phyloP scores from a whole-genome alignment of 257 asterid species.

The Leonotis leonurus region DNA sequence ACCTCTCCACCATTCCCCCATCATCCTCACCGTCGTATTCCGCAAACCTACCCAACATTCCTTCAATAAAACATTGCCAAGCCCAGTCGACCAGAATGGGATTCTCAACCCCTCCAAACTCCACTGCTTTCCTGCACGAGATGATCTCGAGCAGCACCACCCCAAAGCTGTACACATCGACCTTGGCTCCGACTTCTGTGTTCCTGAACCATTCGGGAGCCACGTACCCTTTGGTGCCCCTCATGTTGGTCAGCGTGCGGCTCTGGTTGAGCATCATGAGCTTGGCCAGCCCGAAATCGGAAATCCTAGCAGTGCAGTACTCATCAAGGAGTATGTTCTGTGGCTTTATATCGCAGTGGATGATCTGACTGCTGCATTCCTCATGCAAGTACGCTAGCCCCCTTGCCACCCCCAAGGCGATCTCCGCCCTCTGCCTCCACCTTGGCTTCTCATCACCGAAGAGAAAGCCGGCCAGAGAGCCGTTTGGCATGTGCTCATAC shows the following conservation, averaged over 20 bases:
- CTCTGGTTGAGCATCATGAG: slow-evolving; percentile 38
- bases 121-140: slow-evolving; percentile 12
- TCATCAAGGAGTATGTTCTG: slow-evolving; percentile 52
- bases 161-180: slow-evolving; percentile 57
- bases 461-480: slow-evolving; percentile 34
- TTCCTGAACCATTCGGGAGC: slow-evolving; percentile 64
- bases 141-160: slow-evolving; percentile 45
- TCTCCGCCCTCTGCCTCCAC: slow-evolving; percentile 43
- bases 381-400: slow-evolving; percentile 47
- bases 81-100: slow-evolving; percentile 38
- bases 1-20: slow-evolving; percentile 21
- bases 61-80: slow-evolving; percentile 37
- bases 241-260: slow-evolving; percentile 24
- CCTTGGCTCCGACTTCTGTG: slow-evolving; percentile 28
- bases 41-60: slow-evolving; percentile 26
- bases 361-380: slow-evolving; percentile 45
- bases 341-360: slow-evolving; percentile 57
- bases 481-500: slow-evolving; percentile 42
- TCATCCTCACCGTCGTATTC: slow-evolving; percentile 38
- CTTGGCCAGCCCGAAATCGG: slow-evolving; percentile 59
- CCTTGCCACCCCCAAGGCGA: slow-evolving; percentile 41
- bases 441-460: slow-evolving; percentile 26
- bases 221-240: slow-evolving; percentile 59
- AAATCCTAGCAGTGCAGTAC: slow-evolving; percentile 29
- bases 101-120: slow-evolving; percentile 13